Conservation (phyloP, 2,329 filamentous ascomycete genomes). For the Emergomyces pasteurianus region DNA sequence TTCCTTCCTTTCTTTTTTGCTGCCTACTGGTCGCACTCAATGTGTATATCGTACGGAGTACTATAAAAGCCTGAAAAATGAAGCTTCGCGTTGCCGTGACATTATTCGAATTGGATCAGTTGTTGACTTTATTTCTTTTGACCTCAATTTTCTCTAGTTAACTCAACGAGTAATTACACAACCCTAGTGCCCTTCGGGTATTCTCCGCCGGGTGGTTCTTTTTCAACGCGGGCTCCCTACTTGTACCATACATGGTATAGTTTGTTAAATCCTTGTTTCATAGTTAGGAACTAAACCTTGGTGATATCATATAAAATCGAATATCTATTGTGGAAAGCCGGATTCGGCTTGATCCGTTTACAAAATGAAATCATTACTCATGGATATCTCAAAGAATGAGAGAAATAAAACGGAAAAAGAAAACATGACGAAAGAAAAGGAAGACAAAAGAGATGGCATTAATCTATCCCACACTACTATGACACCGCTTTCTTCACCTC, state of each 20-base stretch:
- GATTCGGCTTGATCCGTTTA: neutral
- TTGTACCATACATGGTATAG: neutral
- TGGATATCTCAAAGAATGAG: neutral
- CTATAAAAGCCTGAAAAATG: too few relatives aligned
- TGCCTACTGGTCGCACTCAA: neutral
- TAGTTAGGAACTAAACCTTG: neutral
- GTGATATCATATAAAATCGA: neutral
- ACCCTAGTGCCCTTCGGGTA: too few relatives aligned
- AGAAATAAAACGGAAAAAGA: neutral
- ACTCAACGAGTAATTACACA: too few relatives aligned
- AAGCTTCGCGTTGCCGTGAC: too few relatives aligned
- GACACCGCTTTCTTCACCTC: slow-evolving; percentile 28
- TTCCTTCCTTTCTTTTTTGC: neutral
- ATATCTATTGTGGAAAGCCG: neutral
- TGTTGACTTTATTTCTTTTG: neutral
- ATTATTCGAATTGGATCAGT: neutral
- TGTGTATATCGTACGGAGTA: too few relatives aligned
- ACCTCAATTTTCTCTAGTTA: too few relatives aligned
- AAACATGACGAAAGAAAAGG: neutral
- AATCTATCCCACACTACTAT: neutral
- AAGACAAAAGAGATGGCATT: neutral
- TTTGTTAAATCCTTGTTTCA: neutral
- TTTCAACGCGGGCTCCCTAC: too few relatives aligned
- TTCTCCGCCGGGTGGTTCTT: too few relatives aligned
- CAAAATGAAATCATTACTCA: neutral